Evolutionary conservation across 2,329 filamentous ascomycete species (phyloP), one percentile per base, ranked within the genome.

Genomic region (Dactylellina parvicollis): DNA sequence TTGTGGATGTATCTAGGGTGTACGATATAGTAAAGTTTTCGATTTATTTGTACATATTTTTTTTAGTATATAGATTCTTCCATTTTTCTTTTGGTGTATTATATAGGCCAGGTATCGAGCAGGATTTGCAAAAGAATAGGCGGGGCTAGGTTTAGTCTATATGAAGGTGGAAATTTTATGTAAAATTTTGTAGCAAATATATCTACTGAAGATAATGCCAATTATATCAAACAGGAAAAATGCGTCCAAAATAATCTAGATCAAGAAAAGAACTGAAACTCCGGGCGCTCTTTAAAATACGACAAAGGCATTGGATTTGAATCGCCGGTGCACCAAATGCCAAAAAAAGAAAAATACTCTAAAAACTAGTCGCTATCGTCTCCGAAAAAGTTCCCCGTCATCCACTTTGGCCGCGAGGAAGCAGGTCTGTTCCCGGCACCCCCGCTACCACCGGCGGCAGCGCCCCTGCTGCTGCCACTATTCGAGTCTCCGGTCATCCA

Each of bases 401-500:
- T 74, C 74, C 74, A 75, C 22, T 60, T 70, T 22, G 74, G 74
- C 40, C 62, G 47, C 24, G 60, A 57, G 22, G 59, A 44, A 34
- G 32, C 34, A 16, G 22, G 54, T 34, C 50, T 44, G 49, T 26
- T 40, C 22, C 42, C 30, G 28, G 28, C 76, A 72, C 12, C 75
- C 49, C 80, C 79, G 3, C 76, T 75, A 18, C 77, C 76, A 22
- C n/a, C n/a, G n/a, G n/a, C 26, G 22, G 34, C 76, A 72, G 9
- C 75, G 47, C 80, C 79, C 3, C 76, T 76, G 18, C 77, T 76
- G 20, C 78, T 77, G 24, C 78, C 77, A 12, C 34, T 16, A 22
- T 69, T 67, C 38, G 74, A 76, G 57, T 86, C 85, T 22, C 86
- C 86, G 16, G 87, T 86, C 87, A 95, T 90, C 92, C 92, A 96